Base-by-base conservation (phyloP, 2,329 filamentous ascomycete species). In the Diplodia seriata region DNA sequence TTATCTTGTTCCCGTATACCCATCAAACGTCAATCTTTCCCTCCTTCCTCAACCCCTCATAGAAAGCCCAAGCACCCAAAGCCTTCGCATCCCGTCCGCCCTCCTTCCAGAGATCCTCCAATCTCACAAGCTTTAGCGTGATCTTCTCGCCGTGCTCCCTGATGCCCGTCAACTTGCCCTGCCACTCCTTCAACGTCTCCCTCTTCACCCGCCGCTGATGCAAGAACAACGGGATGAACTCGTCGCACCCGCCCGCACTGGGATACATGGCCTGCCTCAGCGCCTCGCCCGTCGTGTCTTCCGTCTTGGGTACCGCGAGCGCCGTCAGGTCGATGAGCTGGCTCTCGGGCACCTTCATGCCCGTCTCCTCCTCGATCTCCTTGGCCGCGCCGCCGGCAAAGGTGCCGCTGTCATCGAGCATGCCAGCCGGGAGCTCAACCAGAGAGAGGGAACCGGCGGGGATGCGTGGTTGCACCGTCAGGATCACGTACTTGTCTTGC, bases 281-380 rank as follows among this genome's bases (percentile, higher is more conserved):
- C 1, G 73, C 71, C 72, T 83, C 77, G 1, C 59, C 49, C 8
- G 61, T 38, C 20, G 33, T 49, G 18, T 59, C 50, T 20, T 73
- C 40, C 69, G 67, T 67, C n/a, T n/a, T 29, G 18, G 76, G 70
- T 4, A 85, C 70, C 1, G 85, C 82, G 3, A 87, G 77, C 6
- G 82, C 76, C 0, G 85, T 86, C 80, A 89, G 80, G 72, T 88
- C 82, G 50, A 86, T 73, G 1, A 88, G 76, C 38, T 88, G 83
- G 7, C 76, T 73, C 51, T 82, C 77, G 3, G 79, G 75, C 61
- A 88, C 83, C 14, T 76, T 76, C n/a, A 89, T 74, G 0, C 83
- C 83, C 0, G 85, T 86, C 73, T 89, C 86, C 73, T 88, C 85
- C 36, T 82, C 71, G 43, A 89, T 85, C 70, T 89, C 86, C 61